phyloP scores from a whole-genome alignment of 73 alveolate species.

The Paramecium pentaurelia region DNA sequence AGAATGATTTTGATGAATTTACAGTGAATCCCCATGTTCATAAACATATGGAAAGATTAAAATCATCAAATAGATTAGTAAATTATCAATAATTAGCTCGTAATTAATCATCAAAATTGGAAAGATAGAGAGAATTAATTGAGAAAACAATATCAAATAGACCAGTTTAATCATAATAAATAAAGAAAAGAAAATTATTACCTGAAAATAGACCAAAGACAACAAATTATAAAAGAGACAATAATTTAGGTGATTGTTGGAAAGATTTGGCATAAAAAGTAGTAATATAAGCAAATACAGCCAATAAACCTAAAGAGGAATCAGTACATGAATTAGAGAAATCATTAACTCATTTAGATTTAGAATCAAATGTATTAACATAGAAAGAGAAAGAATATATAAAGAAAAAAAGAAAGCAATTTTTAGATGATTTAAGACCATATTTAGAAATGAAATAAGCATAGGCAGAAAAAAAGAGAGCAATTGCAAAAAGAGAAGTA shows the following conservation, averaged over 20 bases:
- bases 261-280: background rate
- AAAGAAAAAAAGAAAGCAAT: background rate
- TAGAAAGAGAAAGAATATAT: conserved; percentile 19
- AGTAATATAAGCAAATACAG: background rate
- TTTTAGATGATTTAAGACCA: conserved; percentile 32
- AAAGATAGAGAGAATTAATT: conserved; percentile 32
- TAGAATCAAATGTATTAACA: background rate
- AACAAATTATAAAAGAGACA: background rate
- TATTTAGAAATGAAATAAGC: background rate
- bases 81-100: conserved; percentile 10
- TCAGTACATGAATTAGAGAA: background rate
- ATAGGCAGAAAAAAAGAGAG: conserved; percentile 22
- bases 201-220: conserved; percentile 35
- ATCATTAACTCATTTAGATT: conserved; percentile 8
- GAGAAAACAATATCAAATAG: background rate
- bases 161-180: background rate
- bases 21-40: conserved; percentile 13
- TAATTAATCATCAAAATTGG: conserved; percentile 32
- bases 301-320: background rate
- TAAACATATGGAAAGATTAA: conserved; percentile 24
- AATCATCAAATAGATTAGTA: background rate
- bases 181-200: background rate
- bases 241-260: background rate
- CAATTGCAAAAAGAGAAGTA: background rate
- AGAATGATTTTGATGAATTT: conserved; percentile 16